phyloP scores from a whole-genome alignment of 345 rosid species.

The thale cress (Arabidopsis thaliana) region DNA sequence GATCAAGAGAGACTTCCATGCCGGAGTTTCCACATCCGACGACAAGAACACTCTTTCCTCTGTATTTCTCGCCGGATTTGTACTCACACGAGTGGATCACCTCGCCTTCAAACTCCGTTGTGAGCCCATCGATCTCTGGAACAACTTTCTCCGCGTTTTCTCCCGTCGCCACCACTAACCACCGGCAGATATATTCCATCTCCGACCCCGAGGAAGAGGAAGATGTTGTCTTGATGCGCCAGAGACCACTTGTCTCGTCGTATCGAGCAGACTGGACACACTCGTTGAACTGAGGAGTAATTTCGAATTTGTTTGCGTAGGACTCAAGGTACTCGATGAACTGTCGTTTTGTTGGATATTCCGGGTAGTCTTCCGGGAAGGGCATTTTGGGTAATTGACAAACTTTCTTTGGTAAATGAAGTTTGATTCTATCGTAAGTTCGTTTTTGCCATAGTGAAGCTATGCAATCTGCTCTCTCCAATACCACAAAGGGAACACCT shows the following conservation, averaged over 20 bases:
- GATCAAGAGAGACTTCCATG: conserved; percentile 95
- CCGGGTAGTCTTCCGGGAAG: conserved; percentile 74
- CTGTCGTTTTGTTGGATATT: conserved; percentile 76
- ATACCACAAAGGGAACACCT: conserved; percentile 69
- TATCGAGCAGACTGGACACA: conserved; percentile 80
- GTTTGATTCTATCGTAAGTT: conserved; percentile 78
- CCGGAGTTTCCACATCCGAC: conserved; percentile 99
- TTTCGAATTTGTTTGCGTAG: conserved; percentile 63
- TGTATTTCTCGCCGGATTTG: conserved; percentile 76
- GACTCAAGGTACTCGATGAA: conserved; percentile 78
- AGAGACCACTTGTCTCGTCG: conserved; percentile 75
- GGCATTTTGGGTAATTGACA: conserved; percentile 83
- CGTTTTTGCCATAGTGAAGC: conserved; percentile 86
- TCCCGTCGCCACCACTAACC: conserved; percentile 97
- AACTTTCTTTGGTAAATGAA: conserved; percentile 79
- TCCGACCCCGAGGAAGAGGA: conserved; percentile 51
- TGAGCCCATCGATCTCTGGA: conserved; percentile 78
- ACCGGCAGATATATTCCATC: conserved; percentile 80
- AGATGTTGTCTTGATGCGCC: conserved; percentile 69
- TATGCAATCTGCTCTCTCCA: conserved; percentile 80
- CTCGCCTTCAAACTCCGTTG: conserved; percentile 64
- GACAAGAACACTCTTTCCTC: conserved; percentile 75
- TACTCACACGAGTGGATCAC: conserved; percentile 73
- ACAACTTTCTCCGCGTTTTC: conserved; percentile 84
- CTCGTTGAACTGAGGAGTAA: conserved; percentile 81